phyloP scores from a whole-genome alignment of 257 asterid genomes.

The Gentiana straminea region DNA sequence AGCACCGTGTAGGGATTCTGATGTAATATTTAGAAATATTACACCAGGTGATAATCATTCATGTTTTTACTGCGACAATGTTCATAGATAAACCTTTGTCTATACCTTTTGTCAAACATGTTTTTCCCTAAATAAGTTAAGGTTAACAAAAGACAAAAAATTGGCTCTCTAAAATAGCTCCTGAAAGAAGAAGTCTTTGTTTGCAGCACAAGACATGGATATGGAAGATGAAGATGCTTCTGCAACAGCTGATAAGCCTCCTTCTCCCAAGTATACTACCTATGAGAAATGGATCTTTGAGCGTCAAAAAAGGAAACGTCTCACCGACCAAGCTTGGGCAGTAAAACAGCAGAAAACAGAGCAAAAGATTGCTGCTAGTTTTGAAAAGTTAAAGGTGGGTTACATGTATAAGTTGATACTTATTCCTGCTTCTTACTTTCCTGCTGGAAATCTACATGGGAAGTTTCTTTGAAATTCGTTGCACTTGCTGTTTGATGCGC shows the following conservation, averaged over 20 bases:
- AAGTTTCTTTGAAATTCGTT: no score
- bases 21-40: slow-evolving; percentile 24
- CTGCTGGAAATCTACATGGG: neutral
- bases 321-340: slow-evolving; percentile 56
- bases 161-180: no score
- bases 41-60: slow-evolving; percentile 24
- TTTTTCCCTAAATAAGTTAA: neutral
- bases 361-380: slow-evolving; percentile 59
- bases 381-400: slow-evolving; percentile 73
- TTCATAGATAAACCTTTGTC: no score
- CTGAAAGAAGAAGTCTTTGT: neutral
- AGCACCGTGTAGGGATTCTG: slow-evolving; percentile 39
- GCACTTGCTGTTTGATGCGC: neutral
- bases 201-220: slow-evolving; percentile 38
- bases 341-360: slow-evolving; percentile 70
- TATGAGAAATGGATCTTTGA: slow-evolving; percentile 70
- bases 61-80: neutral
- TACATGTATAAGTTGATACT: no score
- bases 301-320: slow-evolving; percentile 52
- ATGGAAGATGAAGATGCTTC: slow-evolving; percentile 56
- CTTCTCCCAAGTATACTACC: slow-evolving; percentile 74
- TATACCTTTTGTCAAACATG: neutral
- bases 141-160: no score
- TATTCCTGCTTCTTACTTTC: neutral
- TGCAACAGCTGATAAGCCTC: slow-evolving; percentile 38